Conservation (phyloP, 768 basidiomycete genomes). For the Pisolithus tinctorius region DNA sequence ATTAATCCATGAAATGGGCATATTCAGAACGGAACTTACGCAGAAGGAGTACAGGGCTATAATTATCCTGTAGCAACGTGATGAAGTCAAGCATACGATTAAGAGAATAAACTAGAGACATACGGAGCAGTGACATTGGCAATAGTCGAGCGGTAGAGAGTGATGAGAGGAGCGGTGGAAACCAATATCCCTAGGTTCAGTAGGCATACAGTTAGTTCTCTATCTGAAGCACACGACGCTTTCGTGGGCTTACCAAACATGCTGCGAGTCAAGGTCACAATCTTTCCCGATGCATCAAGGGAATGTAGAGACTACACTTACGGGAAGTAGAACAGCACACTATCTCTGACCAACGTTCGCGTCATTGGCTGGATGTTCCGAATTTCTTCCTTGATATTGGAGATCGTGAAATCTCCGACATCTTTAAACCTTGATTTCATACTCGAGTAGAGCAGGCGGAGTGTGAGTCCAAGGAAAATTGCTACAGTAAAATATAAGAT, state of each 20-base stretch:
- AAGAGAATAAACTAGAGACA: background rate
- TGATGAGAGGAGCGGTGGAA: background rate
- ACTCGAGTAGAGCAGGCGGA: background rate
- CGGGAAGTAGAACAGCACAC: background rate
- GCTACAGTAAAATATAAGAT: background rate
- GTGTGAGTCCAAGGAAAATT: background rate
- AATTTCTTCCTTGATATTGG: background rate
- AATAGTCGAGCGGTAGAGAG: background rate
- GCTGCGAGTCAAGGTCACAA: background rate
- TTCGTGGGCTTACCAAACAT: too few species aligned
- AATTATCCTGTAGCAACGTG: too few species aligned
- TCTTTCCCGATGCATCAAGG: background rate
- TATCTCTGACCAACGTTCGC: background rate
- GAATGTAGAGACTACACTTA: background rate
- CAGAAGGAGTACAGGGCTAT: too few species aligned
- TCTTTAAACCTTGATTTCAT: background rate
- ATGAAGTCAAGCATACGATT: too few species aligned
- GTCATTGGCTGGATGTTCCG: background rate
- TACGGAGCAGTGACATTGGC: background rate
- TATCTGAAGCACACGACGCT: too few species aligned
- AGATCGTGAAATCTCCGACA: background rate
- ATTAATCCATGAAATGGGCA: background rate
- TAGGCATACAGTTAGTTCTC: background rate
- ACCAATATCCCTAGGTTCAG: background rate
- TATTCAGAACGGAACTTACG: too few species aligned